Evolutionary conservation across 1,284 basidiomycete genomes (phyloP).

Genomic region (Rhodotorula sp.): DNA sequence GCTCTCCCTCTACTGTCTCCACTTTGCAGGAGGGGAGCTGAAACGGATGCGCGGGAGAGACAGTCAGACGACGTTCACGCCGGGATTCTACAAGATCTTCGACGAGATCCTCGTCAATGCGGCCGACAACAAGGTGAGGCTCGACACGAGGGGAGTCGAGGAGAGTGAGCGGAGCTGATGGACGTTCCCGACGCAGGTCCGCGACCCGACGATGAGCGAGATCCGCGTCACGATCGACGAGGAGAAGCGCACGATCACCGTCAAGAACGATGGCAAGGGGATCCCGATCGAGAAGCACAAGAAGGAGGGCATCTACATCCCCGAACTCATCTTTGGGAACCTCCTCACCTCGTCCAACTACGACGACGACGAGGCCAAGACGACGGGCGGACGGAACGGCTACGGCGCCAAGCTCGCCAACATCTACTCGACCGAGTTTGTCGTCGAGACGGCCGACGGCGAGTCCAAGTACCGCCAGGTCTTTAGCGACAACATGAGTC

Average conservation of each 20-base stretch:
- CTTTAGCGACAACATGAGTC: constrained; percentile 91
- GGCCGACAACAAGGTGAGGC: constrained; percentile 90
- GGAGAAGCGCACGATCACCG: constrained; percentile 81
- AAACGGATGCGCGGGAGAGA: too few species aligned
- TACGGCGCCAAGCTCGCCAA: constrained; percentile 98
- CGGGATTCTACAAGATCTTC: constrained; percentile 99
- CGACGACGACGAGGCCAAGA: constrained; percentile 97
- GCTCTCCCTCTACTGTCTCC: not conserved
- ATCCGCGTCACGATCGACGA: constrained; percentile 84
- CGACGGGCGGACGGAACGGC: constrained; percentile 97
- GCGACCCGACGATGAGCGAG: constrained; percentile 81
- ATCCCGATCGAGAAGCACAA: constrained; percentile 97
- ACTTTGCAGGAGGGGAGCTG: not conserved
- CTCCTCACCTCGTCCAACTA: constrained; percentile 96
- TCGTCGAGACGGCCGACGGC: constrained; percentile 88
- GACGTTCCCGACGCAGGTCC: constrained; percentile 63
- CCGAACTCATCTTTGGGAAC: constrained; percentile 96
- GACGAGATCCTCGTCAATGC: constrained; percentile 99
- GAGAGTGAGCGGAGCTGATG: not conserved
- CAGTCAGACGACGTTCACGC: constrained; percentile 73
- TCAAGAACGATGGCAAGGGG: constrained; percentile 93
- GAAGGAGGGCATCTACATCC: constrained; percentile 91
- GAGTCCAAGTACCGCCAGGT: constrained; percentile 92
- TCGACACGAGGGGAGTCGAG: not conserved
- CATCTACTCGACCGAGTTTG: constrained; percentile 96